A percentile compares a stretch with the other conserved stretches of the same genome.
phyloP scores from a whole-genome alignment of 805 yeast species.

The Zygoascus flipseniorum region DNA sequence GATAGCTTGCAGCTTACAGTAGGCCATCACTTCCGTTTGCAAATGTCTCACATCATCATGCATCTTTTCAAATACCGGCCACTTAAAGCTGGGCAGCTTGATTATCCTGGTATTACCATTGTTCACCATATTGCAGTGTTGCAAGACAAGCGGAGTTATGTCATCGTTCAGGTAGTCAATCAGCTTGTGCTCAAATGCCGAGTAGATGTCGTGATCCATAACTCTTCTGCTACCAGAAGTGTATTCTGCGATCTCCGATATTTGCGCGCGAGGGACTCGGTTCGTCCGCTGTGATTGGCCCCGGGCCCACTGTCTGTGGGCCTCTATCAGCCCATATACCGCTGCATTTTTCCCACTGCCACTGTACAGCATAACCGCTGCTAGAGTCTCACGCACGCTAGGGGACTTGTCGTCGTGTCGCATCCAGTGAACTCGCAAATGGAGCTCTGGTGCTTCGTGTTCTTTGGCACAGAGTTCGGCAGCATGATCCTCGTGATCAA shows the following conservation, averaged over 20 bases:
- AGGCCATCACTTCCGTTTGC: constrained; percentile 3
- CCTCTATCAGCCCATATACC: neutral
- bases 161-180: constrained; percentile 5
- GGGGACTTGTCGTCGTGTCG: constrained; percentile 1
- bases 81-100: neutral
- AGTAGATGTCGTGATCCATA: neutral
- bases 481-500: neutral
- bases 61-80: constrained; percentile 1
- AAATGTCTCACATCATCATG: neutral
- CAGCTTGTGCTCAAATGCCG: neutral
- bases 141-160: neutral
- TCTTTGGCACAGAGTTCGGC: neutral
- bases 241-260: neutral
- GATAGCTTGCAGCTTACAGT: constrained; percentile 3
- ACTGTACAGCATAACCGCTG: neutral
- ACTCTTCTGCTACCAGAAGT: neutral
- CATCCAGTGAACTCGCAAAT: constrained; percentile 2
- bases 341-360: neutral
- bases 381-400: constrained; percentile 9
- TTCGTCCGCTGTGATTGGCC: neutral
- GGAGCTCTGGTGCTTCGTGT: neutral
- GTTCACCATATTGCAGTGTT: neutral
- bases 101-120: neutral
- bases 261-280: neutral
- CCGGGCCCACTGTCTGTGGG: neutral